phyloP scores from a whole-genome alignment of 1,284 basidiomycete species.

The Cryptococcus maquisensis region DNA sequence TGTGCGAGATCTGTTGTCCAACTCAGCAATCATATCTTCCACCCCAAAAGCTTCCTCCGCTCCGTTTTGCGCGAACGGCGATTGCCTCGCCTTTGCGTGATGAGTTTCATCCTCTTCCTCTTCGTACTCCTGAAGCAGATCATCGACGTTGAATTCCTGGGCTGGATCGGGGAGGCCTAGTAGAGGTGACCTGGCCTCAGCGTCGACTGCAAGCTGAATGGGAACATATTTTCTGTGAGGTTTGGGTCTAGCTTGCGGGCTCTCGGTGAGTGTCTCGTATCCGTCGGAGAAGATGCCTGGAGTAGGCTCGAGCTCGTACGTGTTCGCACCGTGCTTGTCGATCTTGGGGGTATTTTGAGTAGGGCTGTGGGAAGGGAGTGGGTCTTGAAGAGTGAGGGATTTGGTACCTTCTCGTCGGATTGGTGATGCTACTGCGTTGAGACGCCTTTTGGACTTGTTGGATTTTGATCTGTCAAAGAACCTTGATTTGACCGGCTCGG shows the following conservation, averaged over 20 bases:
- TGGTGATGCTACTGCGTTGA: background rate
- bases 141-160: background rate
- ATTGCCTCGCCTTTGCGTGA: too few relatives aligned
- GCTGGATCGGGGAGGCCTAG: too few relatives aligned
- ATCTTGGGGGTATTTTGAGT: background rate
- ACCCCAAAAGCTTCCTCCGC: too few relatives aligned
- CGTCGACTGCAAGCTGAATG: too few relatives aligned
- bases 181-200: too few relatives aligned
- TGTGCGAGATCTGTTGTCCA: too few relatives aligned
- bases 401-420: background rate
- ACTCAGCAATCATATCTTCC: too few relatives aligned
- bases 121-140: background rate
- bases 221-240: too few relatives aligned
- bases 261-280: background rate
- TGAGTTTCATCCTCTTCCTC: background rate
- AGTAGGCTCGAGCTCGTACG: background rate
- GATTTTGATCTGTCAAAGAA: background rate
- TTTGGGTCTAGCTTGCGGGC: background rate
- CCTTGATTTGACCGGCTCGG: background rate
- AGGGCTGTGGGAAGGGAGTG: background rate
- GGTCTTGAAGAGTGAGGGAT: background rate
- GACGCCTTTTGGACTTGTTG: background rate
- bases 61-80: too few relatives aligned
- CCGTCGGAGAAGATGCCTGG: background rate
- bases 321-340: background rate